A percentile compares a stretch with the other conserved stretches of the same genome.
Conservation (phyloP, 805 yeast genomes). For the Kluyveromyces dobzhanskii region DNA sequence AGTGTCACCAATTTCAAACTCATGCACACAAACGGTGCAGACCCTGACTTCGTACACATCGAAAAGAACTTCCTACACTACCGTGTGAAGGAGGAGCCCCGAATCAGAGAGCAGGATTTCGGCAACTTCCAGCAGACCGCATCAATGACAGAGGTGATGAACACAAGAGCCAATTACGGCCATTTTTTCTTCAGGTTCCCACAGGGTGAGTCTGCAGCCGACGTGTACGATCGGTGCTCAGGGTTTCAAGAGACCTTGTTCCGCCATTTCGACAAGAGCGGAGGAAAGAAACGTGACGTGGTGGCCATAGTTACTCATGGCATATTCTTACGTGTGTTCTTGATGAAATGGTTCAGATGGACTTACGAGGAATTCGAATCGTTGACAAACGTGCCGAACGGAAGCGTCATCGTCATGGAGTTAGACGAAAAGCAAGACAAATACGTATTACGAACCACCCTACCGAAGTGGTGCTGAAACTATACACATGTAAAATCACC, state of each 20-base stretch:
- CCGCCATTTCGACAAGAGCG: conserved; percentile 60
- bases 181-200: conserved; percentile 85
- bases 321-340: conserved; percentile 84
- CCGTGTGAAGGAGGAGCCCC: conserved; percentile 72
- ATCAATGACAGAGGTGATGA: conserved; percentile 75
- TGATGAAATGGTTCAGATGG: conserved; percentile 95
- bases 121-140: conserved; percentile 82
- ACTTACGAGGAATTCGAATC: conserved; percentile 81
- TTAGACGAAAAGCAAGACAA: conserved; percentile 39
- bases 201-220: conserved; percentile 93
- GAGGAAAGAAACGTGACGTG: conserved; percentile 62
- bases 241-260: conserved; percentile 83
- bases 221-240: conserved; percentile 85
- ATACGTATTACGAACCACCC: conserved; percentile 49
- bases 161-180: conserved; percentile 80
- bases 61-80: conserved; percentile 35
- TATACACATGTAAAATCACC: no score
- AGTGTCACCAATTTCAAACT: neutral
- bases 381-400: conserved; percentile 75
- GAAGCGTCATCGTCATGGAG: conserved; percentile 76
- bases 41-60: neutral
- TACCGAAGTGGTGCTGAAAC: conserved; percentile 69
- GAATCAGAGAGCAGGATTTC: conserved; percentile 91
- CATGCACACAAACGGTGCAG: conserved; percentile 14
- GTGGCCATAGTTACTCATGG: conserved; percentile 88